Percentiles rank a stretch among this genome's conserved stretches.
phyloP scores from a whole-genome alignment of 1,139 yeast genomes.

The Diutina pseudorugosa region DNA sequence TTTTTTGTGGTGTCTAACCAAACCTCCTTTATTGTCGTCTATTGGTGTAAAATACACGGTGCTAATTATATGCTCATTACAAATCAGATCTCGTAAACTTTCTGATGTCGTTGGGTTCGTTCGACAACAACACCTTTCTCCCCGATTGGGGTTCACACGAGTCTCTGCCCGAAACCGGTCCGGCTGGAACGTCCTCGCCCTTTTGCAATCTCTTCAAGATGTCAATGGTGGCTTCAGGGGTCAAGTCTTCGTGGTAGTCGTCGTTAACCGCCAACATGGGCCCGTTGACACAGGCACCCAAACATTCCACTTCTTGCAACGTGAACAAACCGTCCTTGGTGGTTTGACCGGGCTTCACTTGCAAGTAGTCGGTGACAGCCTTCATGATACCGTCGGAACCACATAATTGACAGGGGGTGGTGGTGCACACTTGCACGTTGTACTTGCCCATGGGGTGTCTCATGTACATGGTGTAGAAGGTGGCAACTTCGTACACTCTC shows the following conservation, averaged over 20 bases:
- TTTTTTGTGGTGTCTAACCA: not conserved
- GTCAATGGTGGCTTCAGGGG: constrained; percentile 51
- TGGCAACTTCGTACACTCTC: constrained; percentile 92
- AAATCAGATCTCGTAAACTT: constrained; percentile 44
- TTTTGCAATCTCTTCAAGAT: constrained; percentile 52
- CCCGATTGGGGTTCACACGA: constrained; percentile 74
- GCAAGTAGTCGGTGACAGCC: constrained; percentile 50
- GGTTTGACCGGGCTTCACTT: constrained; percentile 68
- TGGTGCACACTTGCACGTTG: constrained; percentile 78
- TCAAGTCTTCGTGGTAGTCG: constrained; percentile 74
- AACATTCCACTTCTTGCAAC: constrained; percentile 80
- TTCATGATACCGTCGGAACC: constrained; percentile 70
- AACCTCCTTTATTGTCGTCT: not conserved
- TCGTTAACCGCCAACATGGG: constrained; percentile 84
- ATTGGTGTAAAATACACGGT: not conserved
- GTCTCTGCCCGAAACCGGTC: constrained; percentile 60
- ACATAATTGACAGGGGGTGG: constrained; percentile 84
- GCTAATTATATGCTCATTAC: constrained; percentile 9
- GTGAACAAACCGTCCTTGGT: constrained; percentile 70
- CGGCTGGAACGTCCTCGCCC: constrained; percentile 51
- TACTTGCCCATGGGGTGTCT: constrained; percentile 81
- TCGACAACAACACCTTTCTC: constrained; percentile 46
- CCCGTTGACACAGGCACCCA: constrained; percentile 88
- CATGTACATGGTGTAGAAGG: constrained; percentile 88
- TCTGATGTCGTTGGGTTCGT: constrained; percentile 59